Base-by-base conservation (phyloP, 129 eudicot species). In the Arctium lappa region DNA sequence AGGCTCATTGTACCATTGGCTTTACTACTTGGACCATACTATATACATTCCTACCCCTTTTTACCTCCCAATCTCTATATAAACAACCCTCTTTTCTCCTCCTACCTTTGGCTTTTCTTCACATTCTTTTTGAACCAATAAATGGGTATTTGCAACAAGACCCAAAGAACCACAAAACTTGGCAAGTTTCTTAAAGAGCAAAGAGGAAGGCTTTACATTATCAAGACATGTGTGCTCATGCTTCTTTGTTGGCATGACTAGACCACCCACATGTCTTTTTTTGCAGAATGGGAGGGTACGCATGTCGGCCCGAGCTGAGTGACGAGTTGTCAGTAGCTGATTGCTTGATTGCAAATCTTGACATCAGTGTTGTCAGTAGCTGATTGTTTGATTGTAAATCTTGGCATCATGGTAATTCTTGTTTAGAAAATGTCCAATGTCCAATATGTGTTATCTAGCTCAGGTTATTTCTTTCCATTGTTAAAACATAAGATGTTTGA, bases 161-260 rank as follows among this genome's bases (percentile, higher is more conserved):
- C 37, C 76, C 74, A 48, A 63, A 86, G 79, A 16, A 75, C 87
- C 81, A 85, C 87, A 79, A 85, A 76, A 71, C 73, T 91, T 11
- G 90, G 93, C 72, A 91, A 89, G 85, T 89, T 86, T 82, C 82
- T 91, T 0, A 89, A 89, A 77, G 88, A 91, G 76, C 96, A 91
- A 63, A 89, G 96, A 84, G 89, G 91, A 44, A 91, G 91, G 80
- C 87, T 91, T 15, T 91, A 91, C 87, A 91, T 91, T 1, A 77
- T 91, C 66, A 86, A 87, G 70, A 91, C 90, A 84, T 91, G 96
- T 77, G 89, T 91, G 10, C 89, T 87, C 31, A 87, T 91, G 91
- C 91, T 91, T 48, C 88, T 91, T 69, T 89, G 96, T 66, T 66
- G 71, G 71, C 71, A 66, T 66, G 71, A 66, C 15, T 66, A 66